Evolutionary conservation across 164 flowering plant genomes (phyloP), one percentile per base, ranked within the genome.

Genomic region (Nymphaea thermarum): DNA sequence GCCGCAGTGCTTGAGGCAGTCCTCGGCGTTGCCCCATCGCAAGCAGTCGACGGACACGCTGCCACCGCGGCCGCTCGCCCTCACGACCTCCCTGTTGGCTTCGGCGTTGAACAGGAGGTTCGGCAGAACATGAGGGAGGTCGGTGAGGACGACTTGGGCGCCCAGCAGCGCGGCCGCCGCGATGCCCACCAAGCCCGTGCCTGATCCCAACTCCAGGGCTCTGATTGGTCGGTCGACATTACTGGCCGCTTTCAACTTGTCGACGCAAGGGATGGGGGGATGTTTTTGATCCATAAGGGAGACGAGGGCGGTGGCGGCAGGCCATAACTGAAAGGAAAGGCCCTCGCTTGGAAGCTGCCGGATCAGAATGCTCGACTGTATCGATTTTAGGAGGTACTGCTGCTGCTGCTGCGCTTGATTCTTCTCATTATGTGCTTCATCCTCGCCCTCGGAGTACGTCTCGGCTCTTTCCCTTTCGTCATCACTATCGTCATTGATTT

Each of bases 281-380:
- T 70, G 73, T 76, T 75, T 68, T 51, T 47, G 25, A 72, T 90
- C 91, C 66, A 95, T 85, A 75, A 92, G 91, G 67, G 72, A 67
- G 70, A 88, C 81, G 65, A 95, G 86, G 1, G 94, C 78, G 62
- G 89, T 78, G 65, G 97, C 98, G 0, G 97, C 97, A 0, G 98
- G 96, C 99, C 99, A 95, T 73, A 95, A 88, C 81, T 92, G 88
- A 82, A 90, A 95, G 61, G 99, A 82, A 75, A 95, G 79, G 65
- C 99, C 99, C 70, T 82, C 78, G 1, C 90, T 87, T 0, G 94
- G 90, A 3, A 91, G 81, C 69, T 87, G 92, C 25, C 90, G 72
- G 66, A 87, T 85, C 16, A 71, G 59, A n/a, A 91, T 61, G 36
- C 78, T 77, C 0, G 87, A 73, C 42, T 78, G 65, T 60, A 84